Base-by-base conservation (phyloP, 164 flowering plant species). In the Tinospora cordifolia region DNA sequence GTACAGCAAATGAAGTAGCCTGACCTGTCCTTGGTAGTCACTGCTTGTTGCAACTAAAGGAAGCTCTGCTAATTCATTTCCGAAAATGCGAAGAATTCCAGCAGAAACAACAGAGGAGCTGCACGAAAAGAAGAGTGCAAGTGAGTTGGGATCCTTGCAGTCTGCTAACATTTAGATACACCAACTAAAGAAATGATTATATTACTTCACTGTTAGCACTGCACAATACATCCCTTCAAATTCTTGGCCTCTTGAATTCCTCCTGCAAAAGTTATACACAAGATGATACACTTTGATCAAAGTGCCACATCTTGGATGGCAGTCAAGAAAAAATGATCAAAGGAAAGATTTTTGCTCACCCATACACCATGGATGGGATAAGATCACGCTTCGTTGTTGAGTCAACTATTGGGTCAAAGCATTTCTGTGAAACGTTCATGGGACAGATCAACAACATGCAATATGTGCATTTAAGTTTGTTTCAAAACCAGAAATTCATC, bases 71-170 rank as follows among this genome's bases (percentile, higher is more conserved):
- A 87, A 70, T 60, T 88, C 94, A 58, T 67, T 79, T 15, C 99
- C 98, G 72, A 88, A 90, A 30, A 95, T 79, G 66, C 98, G 77
- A 69, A 95, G 73, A 66, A 92, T 74, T 65, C 85, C 96, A 72
- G 98, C 93, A 38, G 96, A 89, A 47, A 90, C 94, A 68, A 95
- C 96, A 74, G 64, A 62, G 66, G 97, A 89, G 77, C 99, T 95
- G 89, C 84, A 89, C 70, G 51, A 77, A 47, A n/a, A 76, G 47
- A 54, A 5, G 54, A 17, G 36, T 15, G 6, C 19, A 46, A 49
- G 58, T 34, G 12, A 57, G 40, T 15, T 62, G 39, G 65, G 24
- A 21, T 62, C 34, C 30, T 51, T 77, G 79, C 27, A 54, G 71
- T 69, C 73, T 46, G 77, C 81, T 87, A 59, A 24, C 26, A 77